These are phyloP conservation scores for Yamadazyma diospyri DNA, from an alignment of 1,139 yeast genomes.

Conservation along the genomic window DNA sequence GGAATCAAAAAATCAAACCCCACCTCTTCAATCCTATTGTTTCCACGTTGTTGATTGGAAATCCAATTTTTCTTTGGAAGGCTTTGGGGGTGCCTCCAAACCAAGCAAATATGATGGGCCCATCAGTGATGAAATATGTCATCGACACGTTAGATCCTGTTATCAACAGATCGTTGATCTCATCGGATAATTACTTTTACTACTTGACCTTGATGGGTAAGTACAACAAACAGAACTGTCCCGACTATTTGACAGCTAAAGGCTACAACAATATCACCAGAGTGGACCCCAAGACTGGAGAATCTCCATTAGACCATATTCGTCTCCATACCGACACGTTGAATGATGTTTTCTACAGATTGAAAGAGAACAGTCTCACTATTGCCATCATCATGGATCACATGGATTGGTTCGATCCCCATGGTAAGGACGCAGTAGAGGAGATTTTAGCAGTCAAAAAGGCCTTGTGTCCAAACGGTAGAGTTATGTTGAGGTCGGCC, in stretches of 20 bases:
- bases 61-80: slow-evolving; percentile 80
- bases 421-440: slow-evolving; percentile 56
- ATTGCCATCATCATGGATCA: slow-evolving; percentile 87
- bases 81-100: slow-evolving; percentile 85
- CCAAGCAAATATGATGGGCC: slow-evolving; percentile 77
- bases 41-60: slow-evolving; percentile 67
- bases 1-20: slow-evolving; percentile 64
- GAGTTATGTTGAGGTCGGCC: slow-evolving; percentile 76
- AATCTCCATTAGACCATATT: slow-evolving; percentile 56
- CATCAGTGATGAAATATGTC: slow-evolving; percentile 66
- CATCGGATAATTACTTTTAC: slow-evolving; percentile 75
- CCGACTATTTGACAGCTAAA: slow-evolving; percentile 63
- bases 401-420: slow-evolving; percentile 85
- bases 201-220: slow-evolving; percentile 62
- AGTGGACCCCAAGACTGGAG: slow-evolving; percentile 17
- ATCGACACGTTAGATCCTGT: slow-evolving; percentile 78
- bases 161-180: slow-evolving; percentile 56
- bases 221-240: slow-evolving; percentile 66
- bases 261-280: slow-evolving; percentile 50
- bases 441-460: slow-evolving; percentile 65
- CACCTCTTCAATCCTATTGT: slow-evolving; percentile 68
- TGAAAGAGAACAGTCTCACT: slow-evolving; percentile 59
- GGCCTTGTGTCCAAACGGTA: slow-evolving; percentile 64
- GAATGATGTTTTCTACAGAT: slow-evolving; percentile 68
- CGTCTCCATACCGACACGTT: slow-evolving; percentile 78